Conservation (phyloP, 1,284 basidiomycete genomes). For the Apiotrichum gracile region DNA sequence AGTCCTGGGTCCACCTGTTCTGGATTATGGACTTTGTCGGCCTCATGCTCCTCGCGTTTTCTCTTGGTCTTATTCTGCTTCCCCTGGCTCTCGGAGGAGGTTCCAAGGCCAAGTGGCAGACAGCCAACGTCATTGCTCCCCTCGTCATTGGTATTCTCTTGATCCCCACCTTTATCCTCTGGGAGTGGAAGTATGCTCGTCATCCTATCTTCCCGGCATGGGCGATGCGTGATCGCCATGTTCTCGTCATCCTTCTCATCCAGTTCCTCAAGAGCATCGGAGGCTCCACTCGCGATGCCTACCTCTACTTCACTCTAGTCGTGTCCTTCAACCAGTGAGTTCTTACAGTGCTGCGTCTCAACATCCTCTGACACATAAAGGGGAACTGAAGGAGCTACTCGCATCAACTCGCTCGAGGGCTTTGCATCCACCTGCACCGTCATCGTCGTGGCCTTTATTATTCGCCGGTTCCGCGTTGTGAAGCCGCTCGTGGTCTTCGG, state of each 20-base stretch:
- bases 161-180: conserved; percentile 43
- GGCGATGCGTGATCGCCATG: conserved; percentile 44
- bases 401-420: conserved; percentile 46
- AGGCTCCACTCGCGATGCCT: conserved; percentile 41
- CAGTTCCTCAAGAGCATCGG: conserved; percentile 26
- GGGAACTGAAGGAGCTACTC: conserved; percentile 38
- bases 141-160: conserved; percentile 46
- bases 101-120: conserved; percentile 29
- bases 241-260: conserved; percentile 44
- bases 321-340: conserved; percentile 45
- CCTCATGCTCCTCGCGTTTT: conserved; percentile 40
- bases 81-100: conserved; percentile 48
- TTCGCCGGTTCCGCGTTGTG: conserved; percentile 41
- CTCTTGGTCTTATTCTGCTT: conserved; percentile 43
- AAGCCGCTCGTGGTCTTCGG: conserved; percentile 47
- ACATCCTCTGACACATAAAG: not conserved
- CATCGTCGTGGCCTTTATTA: conserved; percentile 38
- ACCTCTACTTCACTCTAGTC: conserved; percentile 45
- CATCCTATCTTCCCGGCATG: conserved; percentile 46
- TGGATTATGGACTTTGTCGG: conserved; percentile 48
- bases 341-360: too few species aligned
- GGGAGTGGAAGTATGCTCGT: conserved; percentile 42
- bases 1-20: conserved; percentile 37
- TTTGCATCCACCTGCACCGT: conserved; percentile 45
- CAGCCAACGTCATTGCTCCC: conserved; percentile 43